Conservation (phyloP, 768 basidiomycete genomes). For the Hygrophoropsis aurantiaca region DNA sequence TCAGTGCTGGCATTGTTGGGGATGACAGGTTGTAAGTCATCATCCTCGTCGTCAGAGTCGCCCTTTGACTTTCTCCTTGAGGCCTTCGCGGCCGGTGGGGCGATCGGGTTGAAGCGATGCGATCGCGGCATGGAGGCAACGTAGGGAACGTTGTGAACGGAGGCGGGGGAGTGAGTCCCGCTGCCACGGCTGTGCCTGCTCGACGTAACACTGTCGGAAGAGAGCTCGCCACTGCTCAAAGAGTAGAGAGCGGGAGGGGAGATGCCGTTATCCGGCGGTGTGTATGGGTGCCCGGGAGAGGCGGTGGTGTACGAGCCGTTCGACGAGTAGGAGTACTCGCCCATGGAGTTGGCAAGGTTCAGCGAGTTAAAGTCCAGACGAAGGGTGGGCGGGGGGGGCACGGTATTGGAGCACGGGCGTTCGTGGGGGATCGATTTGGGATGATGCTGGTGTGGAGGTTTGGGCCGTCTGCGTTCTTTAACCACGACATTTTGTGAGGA, state of each 20-base stretch:
- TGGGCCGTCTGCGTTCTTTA: no score
- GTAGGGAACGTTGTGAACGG: slow-evolving; percentile 49
- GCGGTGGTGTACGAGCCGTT: slow-evolving; percentile 52
- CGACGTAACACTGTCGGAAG: slow-evolving; percentile 69
- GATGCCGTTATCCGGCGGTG: slow-evolving; percentile 63
- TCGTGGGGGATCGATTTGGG: no score
- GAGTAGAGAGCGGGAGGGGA: slow-evolving; percentile 74
- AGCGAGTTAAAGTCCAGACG: slow-evolving; percentile 64
- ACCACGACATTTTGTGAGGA: no score
- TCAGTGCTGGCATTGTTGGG: no score
- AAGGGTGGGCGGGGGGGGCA: slow-evolving; percentile 51
- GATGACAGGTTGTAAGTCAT: slow-evolving; percentile 64
- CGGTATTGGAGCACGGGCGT: no score
- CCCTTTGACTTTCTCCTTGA: slow-evolving; percentile 49
- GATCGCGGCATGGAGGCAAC: slow-evolving; percentile 68
- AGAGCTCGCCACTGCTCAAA: slow-evolving; percentile 67
- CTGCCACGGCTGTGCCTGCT: slow-evolving; percentile 71
- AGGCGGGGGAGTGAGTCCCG: slow-evolving; percentile 52
- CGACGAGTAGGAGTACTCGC: slow-evolving; percentile 60
- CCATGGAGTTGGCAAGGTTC: slow-evolving; percentile 53
- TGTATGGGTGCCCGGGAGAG: slow-evolving; percentile 53
- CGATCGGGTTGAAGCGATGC: slow-evolving; percentile 77
- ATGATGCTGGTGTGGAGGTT: no score
- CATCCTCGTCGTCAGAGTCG: slow-evolving; percentile 71
- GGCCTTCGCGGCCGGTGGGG: slow-evolving; percentile 51